Percentiles rank a stretch among this genome's conserved stretches.
phyloP scores from a whole-genome alignment of 2,329 filamentous ascomycete genomes.

The Trichoderma simmonsii region DNA sequence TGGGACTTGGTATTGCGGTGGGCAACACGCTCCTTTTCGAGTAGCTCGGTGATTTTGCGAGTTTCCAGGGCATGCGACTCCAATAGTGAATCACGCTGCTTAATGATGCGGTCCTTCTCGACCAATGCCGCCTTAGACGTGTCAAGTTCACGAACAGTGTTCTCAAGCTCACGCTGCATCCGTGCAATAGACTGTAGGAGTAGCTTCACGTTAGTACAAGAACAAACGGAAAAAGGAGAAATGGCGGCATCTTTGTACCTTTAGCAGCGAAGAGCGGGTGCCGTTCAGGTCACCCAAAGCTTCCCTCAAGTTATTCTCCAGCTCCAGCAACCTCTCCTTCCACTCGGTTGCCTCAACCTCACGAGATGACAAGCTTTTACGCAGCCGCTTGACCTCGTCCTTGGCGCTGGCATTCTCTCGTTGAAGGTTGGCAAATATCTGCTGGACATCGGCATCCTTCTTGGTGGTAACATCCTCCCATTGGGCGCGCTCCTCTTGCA shows the following conservation, averaged over 20 bases:
- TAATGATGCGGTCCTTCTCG: constrained; percentile 89
- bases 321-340: constrained; percentile 85
- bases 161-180: constrained; percentile 82
- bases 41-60: constrained; percentile 76
- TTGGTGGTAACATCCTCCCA: constrained; percentile 80
- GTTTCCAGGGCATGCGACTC: constrained; percentile 87
- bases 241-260: constrained; percentile 44
- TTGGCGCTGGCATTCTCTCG: constrained; percentile 75
- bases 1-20: constrained; percentile 84
- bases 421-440: constrained; percentile 90
- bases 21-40: constrained; percentile 84
- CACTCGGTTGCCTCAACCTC: constrained; percentile 88
- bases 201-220: neutral
- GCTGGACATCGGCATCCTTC: constrained; percentile 93
- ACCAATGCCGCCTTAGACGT: constrained; percentile 70
- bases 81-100: constrained; percentile 81
- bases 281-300: constrained; percentile 85
- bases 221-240: neutral
- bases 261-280: constrained; percentile 79
- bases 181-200: constrained; percentile 69
- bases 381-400: constrained; percentile 78
- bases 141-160: constrained; percentile 78
- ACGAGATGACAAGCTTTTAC: constrained; percentile 76
- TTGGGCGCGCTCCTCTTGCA: constrained; percentile 78
- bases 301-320: constrained; percentile 84